Evolutionary conservation across 2,329 filamentous ascomycete genomes (phyloP).

Genomic region (Neobulgaria alba): DNA sequence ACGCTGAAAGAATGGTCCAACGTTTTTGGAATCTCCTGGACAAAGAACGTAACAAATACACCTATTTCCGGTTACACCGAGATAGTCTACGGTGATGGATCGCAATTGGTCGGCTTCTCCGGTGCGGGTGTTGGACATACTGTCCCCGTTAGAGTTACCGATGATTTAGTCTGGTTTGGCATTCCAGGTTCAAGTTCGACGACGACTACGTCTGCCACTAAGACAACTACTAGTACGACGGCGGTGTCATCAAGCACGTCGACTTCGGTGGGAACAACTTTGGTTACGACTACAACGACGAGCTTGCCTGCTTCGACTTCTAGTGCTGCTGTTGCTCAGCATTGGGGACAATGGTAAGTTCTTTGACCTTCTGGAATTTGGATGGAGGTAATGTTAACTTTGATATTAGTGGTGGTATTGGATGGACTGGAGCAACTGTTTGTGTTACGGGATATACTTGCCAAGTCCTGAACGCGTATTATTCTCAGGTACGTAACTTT

Average conservation of each 20-base stretch:
- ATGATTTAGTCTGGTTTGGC: slow-evolving; percentile 21
- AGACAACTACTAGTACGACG: not conserved
- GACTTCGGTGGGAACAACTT: slow-evolving; percentile 1
- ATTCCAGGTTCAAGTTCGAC: slow-evolving; percentile 1
- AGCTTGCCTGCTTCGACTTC: slow-evolving; percentile 4
- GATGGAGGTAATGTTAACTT: too few relatives aligned
- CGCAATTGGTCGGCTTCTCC: slow-evolving; percentile 26
- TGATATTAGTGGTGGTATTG: slow-evolving; percentile 29
- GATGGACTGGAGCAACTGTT: slow-evolving; percentile 23
- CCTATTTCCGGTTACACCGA: slow-evolving; percentile 27
- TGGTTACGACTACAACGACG: not conserved
- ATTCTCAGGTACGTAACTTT: too few relatives aligned
- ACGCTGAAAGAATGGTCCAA: slow-evolving; percentile 39
- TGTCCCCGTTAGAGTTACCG: slow-evolving; percentile 24
- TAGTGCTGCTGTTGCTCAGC: slow-evolving; percentile 8
- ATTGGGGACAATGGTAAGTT: slow-evolving; percentile 19
- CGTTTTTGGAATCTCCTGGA: slow-evolving; percentile 31
- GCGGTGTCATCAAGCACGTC: slow-evolving; percentile 1
- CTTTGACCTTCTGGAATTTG: too few relatives aligned
- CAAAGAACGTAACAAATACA: slow-evolving; percentile 22
- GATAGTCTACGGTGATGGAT: slow-evolving; percentile 29
- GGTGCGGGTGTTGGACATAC: slow-evolving; percentile 27
- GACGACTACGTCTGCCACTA: not conserved
- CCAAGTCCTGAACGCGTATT: slow-evolving; percentile 7
- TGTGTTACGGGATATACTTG: slow-evolving; percentile 25